Percentiles rank a stretch among this genome's conserved stretches.
Conservation (phyloP, 2,329 filamentous ascomycete species). For the Trichoderma harzianum region DNA sequence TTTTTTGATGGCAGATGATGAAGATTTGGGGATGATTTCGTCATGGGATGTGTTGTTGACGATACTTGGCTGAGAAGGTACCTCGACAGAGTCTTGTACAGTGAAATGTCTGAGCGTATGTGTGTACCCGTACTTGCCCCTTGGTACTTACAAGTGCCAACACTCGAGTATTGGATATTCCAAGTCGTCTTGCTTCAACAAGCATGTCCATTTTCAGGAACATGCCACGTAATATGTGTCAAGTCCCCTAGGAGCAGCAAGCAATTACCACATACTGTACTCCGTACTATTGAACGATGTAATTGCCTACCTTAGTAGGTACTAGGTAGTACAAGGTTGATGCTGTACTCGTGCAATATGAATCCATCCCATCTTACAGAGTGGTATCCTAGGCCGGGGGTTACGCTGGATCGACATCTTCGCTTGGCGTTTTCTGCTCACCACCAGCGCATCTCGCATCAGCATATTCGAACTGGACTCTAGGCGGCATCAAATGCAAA, state of each 20-base stretch:
- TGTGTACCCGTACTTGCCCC: too few species aligned
- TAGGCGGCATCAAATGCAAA: not conserved
- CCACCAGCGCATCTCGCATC: not conserved
- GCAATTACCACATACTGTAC: not conserved
- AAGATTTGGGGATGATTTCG: not conserved
- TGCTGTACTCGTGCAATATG: too few species aligned
- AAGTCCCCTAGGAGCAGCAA: not conserved
- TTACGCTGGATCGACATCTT: not conserved
- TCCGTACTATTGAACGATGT: not conserved
- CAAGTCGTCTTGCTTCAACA: not conserved
- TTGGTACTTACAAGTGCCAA: not conserved
- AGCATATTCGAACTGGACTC: not conserved
- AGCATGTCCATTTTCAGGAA: not conserved
- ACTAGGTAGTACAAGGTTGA: too few species aligned
- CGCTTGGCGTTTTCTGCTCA: not conserved
- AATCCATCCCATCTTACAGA: too few species aligned
- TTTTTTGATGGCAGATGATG: not conserved
- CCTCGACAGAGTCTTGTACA: not conserved
- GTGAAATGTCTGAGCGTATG: not conserved
- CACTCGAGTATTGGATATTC: not conserved
- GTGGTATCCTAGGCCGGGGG: too few species aligned
- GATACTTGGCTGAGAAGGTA: not conserved
- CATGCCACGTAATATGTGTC: constrained; percentile 10
- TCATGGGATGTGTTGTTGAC: not conserved
- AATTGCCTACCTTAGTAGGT: too few species aligned